Conservation (phyloP, 164 flowering plant genomes). For the Vitis labrusca region DNA sequence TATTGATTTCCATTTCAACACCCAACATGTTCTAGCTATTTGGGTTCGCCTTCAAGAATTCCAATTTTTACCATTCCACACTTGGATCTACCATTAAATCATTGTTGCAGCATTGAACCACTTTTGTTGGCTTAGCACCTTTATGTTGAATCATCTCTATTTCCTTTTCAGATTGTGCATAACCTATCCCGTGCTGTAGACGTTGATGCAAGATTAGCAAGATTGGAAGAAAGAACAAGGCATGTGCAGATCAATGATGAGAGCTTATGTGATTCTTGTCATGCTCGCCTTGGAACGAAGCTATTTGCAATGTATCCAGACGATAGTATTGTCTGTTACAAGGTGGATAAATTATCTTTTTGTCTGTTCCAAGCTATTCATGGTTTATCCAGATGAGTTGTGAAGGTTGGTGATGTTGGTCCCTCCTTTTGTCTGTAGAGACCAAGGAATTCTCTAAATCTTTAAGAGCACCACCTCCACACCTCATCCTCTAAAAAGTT, state of each 20-base stretch:
- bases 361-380: too few relatives aligned
- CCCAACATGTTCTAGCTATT: too few relatives aligned
- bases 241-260: slow-evolving; percentile 92
- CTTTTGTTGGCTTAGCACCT: neutral
- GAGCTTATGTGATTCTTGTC: slow-evolving; percentile 96
- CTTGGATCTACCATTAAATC: neutral
- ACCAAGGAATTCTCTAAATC: too few relatives aligned
- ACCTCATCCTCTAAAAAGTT: too few relatives aligned
- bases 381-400: too few relatives aligned
- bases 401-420: too few relatives aligned
- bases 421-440: too few relatives aligned
- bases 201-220: slow-evolving; percentile 70
- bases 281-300: slow-evolving; percentile 94
- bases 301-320: slow-evolving; percentile 99
- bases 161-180: slow-evolving; percentile 65
- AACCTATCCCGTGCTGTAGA: slow-evolving; percentile 77
- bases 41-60: too few relatives aligned
- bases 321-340: slow-evolving; percentile 92
- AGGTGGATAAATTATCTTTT: slow-evolving; percentile 47
- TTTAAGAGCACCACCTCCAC: too few relatives aligned
- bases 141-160: neutral
- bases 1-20: too few relatives aligned
- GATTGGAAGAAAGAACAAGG: slow-evolving; percentile 91
- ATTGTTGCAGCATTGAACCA: neutral
- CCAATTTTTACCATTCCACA: too few relatives aligned